phyloP scores from a whole-genome alignment of 129 eudicot genomes.

The Solidago caesia region DNA sequence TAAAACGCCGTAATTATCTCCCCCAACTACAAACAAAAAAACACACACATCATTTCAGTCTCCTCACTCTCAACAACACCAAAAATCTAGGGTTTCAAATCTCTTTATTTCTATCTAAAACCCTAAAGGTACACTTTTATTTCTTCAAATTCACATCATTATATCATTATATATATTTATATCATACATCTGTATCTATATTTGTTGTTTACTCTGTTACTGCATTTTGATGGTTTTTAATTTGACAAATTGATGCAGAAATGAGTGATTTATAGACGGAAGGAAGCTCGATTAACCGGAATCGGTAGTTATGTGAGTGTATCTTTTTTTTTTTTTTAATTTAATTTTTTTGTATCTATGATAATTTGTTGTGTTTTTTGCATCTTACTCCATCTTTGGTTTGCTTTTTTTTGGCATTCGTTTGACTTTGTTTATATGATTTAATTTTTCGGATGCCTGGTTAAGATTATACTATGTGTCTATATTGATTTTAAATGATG shows the following conservation, averaged over 20 bases:
- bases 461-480: neutral
- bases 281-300: conserved; percentile 5
- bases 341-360: neutral
- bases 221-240: neutral
- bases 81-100: conserved; percentile 47
- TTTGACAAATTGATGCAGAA: conserved; percentile 17
- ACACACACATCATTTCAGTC: conserved; percentile 23
- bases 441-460: neutral
- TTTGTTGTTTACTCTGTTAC: neutral
- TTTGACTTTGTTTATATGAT: conserved; percentile 23
- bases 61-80: conserved; percentile 34
- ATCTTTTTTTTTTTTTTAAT: neutral
- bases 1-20: conserved; percentile 36
- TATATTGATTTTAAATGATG: neutral
- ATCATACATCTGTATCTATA: conserved; percentile 11
- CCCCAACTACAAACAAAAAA: neutral
- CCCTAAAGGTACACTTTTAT: conserved; percentile 26
- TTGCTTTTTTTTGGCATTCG: conserved; percentile 8
- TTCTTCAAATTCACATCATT: conserved; percentile 2
- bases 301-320: conserved; percentile 13
- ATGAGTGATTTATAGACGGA: conserved; percentile 16
- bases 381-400: conserved; percentile 17
- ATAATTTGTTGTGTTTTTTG: conserved; percentile 7
- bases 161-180: neutral
- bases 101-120: conserved; percentile 25